Conservation (phyloP, 768 basidiomycete genomes). For the Trametes cingulata region DNA sequence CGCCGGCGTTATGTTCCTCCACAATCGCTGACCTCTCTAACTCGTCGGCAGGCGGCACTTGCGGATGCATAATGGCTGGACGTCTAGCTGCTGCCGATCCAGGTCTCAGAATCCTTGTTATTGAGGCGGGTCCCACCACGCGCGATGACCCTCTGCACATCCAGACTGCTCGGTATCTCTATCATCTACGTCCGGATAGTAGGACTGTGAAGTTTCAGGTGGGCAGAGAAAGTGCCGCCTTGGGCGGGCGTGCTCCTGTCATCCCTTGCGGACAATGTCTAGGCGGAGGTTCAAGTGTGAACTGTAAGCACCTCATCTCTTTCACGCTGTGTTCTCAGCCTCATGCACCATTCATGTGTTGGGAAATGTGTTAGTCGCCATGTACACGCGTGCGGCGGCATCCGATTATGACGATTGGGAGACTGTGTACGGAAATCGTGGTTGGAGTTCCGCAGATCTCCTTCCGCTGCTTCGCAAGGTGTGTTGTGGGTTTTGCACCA, state of each 20-base stretch:
- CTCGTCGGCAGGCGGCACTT: slow-evolving; percentile 42
- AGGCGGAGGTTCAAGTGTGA: slow-evolving; percentile 59
- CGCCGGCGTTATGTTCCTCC: neutral
- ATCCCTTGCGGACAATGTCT: slow-evolving; percentile 49
- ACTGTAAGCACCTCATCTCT: too few species aligned
- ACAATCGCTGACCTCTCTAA: too few species aligned
- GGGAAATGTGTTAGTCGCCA: slow-evolving; percentile 31
- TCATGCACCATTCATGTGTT: too few species aligned
- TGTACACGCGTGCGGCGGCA: slow-evolving; percentile 59
- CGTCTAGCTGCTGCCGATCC: slow-evolving; percentile 55
- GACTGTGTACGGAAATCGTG: slow-evolving; percentile 47
- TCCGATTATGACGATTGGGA: slow-evolving; percentile 73
- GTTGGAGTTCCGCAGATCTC: slow-evolving; percentile 60
- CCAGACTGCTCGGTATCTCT: slow-evolving; percentile 53
- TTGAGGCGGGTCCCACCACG: slow-evolving; percentile 59
- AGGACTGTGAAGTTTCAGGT: slow-evolving; percentile 46
- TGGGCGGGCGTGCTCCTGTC: slow-evolving; percentile 44
- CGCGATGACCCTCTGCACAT: slow-evolving; percentile 44
- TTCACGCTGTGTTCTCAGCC: too few species aligned
- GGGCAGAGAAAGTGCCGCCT: slow-evolving; percentile 40
- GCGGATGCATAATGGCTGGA: slow-evolving; percentile 54
- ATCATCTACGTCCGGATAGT: slow-evolving; percentile 39
- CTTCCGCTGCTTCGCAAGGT: slow-evolving; percentile 57
- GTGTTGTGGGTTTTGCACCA: neutral
- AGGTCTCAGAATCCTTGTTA: slow-evolving; percentile 53